A percentile compares a stretch with the other conserved stretches of the same genome.
phyloP scores from a whole-genome alignment of 78 protist genomes.

The Dictyostelium firmibasis region DNA sequence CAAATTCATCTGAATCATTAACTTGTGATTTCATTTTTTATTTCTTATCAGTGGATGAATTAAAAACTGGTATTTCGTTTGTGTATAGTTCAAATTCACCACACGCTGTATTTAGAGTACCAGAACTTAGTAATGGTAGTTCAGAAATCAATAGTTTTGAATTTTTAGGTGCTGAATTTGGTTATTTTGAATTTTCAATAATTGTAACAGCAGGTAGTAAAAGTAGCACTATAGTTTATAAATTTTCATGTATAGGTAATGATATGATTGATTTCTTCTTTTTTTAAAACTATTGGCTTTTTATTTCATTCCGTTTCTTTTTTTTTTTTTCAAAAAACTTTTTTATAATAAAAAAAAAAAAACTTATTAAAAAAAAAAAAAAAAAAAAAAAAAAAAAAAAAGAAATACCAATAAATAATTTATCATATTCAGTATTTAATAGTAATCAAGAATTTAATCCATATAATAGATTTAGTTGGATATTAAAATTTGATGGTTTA shows the following conservation, averaged over 20 bases:
- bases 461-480: neutral
- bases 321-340: too few relatives aligned
- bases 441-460: neutral
- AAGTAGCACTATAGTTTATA: neutral
- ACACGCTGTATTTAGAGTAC: neutral
- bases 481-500: neutral
- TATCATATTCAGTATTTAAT: neutral
- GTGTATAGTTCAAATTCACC: neutral
- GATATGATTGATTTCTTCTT: too few relatives aligned
- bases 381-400: neutral
- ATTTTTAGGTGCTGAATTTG: neutral
- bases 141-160: neutral
- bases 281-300: too few relatives aligned
- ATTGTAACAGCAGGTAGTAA: neutral
- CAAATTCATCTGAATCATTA: neutral
- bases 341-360: too few relatives aligned
- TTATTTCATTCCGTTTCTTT: too few relatives aligned
- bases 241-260: neutral
- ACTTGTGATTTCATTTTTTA: neutral
- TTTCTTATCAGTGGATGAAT: neutral
- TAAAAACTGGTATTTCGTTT: neutral
- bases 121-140: neutral
- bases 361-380: too few relatives aligned
- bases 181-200: neutral
- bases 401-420: neutral